phyloP scores from a whole-genome alignment of 306 rosid species.

The Cucumis cinereus region DNA sequence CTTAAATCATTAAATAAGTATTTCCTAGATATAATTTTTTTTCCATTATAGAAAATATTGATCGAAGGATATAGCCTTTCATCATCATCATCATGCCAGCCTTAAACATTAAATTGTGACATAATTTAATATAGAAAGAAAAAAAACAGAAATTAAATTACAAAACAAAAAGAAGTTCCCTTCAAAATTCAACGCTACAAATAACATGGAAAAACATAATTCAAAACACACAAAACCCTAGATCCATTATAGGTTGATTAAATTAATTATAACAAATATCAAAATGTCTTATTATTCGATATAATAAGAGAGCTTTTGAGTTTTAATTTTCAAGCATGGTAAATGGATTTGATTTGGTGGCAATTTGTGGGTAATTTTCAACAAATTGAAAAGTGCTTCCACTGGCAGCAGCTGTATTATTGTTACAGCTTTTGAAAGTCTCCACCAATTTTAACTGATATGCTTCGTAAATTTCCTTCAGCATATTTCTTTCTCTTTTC shows the following conservation, averaged over 20 bases:
- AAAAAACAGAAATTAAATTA: not conserved
- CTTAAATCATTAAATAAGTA: no score
- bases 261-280: not conserved
- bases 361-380: not conserved
- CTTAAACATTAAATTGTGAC: not conserved
- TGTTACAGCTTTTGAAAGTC: not conserved
- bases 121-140: not conserved
- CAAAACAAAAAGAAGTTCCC: not conserved
- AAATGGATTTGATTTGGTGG: not conserved
- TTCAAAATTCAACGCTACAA: not conserved
- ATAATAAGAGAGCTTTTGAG: not conserved
- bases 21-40: no score
- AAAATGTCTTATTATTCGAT: not conserved
- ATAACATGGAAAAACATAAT: not conserved
- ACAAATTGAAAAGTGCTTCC: not conserved
- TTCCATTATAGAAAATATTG: not conserved
- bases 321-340: not conserved
- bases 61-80: not conserved
- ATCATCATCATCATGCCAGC: not conserved
- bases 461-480: not conserved
- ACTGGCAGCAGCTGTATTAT: no score
- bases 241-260: not conserved
- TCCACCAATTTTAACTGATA: not conserved
- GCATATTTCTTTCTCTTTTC: constrained; percentile 11
- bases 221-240: not conserved